Base-by-base conservation (phyloP, 176 grass and related monocot species). In the Cenchrus purpureus region DNA sequence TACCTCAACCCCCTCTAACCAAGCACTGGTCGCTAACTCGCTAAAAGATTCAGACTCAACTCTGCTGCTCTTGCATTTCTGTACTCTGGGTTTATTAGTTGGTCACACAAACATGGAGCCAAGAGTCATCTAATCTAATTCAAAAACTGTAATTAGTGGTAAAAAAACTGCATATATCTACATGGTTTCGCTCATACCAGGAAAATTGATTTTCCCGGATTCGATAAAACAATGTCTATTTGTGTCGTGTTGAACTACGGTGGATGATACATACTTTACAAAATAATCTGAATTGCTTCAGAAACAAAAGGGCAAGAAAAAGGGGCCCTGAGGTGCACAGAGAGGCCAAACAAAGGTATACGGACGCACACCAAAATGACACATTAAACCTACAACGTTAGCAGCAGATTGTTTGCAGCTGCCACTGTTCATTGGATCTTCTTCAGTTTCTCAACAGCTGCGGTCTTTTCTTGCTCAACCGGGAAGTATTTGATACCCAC, bases 401-500 rank as follows among this genome's bases (percentile, higher is more conserved):
- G 74, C 69, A 89, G 70, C 83, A 73, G 53, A 75, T 15, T 79
- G 40, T 75, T 78, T 75, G 78, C 51, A 43, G 28, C 45, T 68
- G 43, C 22, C 49, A 34, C n/a, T 73, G 12, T 86, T 87, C 79
- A 93, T 28, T 92, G 71, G 50, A 93, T 76, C 75, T 98, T 98
- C 92, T 98, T 98, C 77, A 86, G 73, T 74, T 90, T 81, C 48
- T 92, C 57, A 58, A 70, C 46, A 73, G 79, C 77, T 29, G 79
- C 25, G 13, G 54, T 13, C 84, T 95, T 95, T 15, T 89, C 82
- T 86, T 92, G 93, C 79, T 95, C 95, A 42, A 89, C 87, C 4
- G 95, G 93, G 52, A 98, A 95, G 80, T 98, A 95, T 68, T 98
- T 98, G 91, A 98, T 98, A 80, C 91, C 95, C 31, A 98, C 83